phyloP scores from a whole-genome alignment of 2,329 filamentous ascomycete species.

The Fusarium armeniacum region DNA sequence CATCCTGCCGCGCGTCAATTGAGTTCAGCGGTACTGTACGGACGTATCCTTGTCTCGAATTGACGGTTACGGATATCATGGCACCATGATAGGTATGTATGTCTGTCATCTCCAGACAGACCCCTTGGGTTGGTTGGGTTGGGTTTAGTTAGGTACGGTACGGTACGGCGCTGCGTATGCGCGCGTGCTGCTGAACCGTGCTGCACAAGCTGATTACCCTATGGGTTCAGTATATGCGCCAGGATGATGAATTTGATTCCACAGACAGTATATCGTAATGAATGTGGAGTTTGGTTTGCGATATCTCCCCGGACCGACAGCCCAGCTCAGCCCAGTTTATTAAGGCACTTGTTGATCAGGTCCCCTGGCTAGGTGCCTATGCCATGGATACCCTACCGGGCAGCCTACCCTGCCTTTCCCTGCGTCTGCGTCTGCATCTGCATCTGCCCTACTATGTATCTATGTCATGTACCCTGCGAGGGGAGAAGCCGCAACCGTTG shows the following conservation, averaged over 20 bases:
- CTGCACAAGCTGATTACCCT: neutral
- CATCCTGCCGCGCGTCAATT: conserved; percentile 40
- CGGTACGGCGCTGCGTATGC: neutral
- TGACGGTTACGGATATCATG: conserved; percentile 8
- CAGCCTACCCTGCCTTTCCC: neutral
- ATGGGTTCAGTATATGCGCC: conserved; percentile 2
- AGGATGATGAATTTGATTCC: conserved; percentile 11
- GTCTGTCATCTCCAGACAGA: neutral
- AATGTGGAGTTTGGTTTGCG: neutral
- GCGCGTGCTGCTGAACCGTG: neutral
- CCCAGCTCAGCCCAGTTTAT: conserved; percentile 13
- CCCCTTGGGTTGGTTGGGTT: neutral
- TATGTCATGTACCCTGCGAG: conserved; percentile 6
- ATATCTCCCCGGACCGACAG: conserved; percentile 10
- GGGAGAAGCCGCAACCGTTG: conserved; percentile 10
- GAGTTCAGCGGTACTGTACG: conserved; percentile 20
- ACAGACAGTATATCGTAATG: conserved; percentile 1
- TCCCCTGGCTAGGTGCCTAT: neutral
- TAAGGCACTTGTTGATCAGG: conserved; percentile 9
- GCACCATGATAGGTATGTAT: neutral
- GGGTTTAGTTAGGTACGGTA: neutral
- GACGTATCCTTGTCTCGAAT: conserved; percentile 4
- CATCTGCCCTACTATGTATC: neutral
- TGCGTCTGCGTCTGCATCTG: neutral
- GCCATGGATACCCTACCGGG: too few relatives aligned